phyloP scores from a whole-genome alignment of 768 basidiomycete genomes.

The Saitozyma sp. region DNA sequence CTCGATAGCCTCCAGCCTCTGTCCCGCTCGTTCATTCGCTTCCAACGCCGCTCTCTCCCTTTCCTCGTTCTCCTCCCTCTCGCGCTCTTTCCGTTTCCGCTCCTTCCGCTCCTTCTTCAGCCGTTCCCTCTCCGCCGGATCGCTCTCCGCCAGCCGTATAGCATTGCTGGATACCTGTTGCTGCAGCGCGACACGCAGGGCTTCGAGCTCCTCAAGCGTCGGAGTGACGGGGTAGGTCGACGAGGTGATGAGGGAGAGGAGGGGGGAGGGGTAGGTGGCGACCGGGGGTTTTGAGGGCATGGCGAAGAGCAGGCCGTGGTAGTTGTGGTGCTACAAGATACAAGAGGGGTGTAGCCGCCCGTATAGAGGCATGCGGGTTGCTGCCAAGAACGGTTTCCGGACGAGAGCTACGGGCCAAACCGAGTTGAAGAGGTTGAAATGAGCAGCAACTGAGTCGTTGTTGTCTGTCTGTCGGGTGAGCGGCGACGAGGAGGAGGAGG shows the following conservation, averaged over 20 bases:
- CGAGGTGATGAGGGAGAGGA: conserved; percentile 31
- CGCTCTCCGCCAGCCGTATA: conserved; percentile 12
- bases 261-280: conserved; percentile 2
- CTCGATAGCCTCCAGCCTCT: conserved; percentile 16
- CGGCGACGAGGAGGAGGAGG: too few species aligned
- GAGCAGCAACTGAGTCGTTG: too few species aligned
- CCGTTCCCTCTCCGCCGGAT: conserved; percentile 10
- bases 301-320: not conserved
- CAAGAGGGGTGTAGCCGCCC: not conserved
- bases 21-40: conserved; percentile 12
- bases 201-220: conserved; percentile 25
- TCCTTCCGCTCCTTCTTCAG: conserved; percentile 24
- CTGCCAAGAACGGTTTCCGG: too few species aligned
- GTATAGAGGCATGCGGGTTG: too few species aligned
- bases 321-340: conserved; percentile 1
- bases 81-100: conserved; percentile 21
- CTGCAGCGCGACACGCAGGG: conserved; percentile 15
- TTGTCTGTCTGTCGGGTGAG: too few species aligned
- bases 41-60: conserved; percentile 15
- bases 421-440: too few species aligned
- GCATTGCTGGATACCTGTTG: conserved; percentile 2
- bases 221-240: conserved; percentile 32
- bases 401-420: too few species aligned
- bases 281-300: not conserved
- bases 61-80: conserved; percentile 14